Base-by-base conservation (phyloP, 164 flowering plant genomes). In the Cinnamomum micranthum region DNA sequence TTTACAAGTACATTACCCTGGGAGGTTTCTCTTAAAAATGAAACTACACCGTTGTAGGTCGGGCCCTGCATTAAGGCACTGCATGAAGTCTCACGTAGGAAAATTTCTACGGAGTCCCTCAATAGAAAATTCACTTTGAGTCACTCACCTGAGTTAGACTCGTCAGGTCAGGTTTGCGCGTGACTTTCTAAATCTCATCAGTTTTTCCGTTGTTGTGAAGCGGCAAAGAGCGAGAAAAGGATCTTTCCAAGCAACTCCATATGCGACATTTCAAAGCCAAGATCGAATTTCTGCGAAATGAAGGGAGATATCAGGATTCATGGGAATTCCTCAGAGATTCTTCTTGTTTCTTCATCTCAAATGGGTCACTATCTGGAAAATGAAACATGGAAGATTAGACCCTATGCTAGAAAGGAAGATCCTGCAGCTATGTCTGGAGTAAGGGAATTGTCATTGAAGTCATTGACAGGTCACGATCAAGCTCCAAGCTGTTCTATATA, bases 371-470 rank as follows among this genome's bases (percentile, higher is more conserved):
- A 17, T 10, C 65, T 9, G 2, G 75, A 51, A 62, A 66, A 23
- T 15, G 69, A 27, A n/a, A 78, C 87, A 17, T 86, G 89, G 91
- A 74, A 6, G 14, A 80, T 91, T 70, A 79, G 75, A 22, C 95
- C 95, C 24, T 89, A 89, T 68, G 85, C 91, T 23, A 77, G 92
- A 50, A 88, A 87, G 80, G 73, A 58, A 2, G 86, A 87, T 51
- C 12, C 0, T 12, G 7, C 50, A 0, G 90, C 89, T 1, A 81
- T 87, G 87, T 11, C 22, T 0, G 0, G 2, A 0, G 84, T 85
- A 2, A 80, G 60, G 50, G 69, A 80, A 24, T 76, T 87, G 79
- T 73, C 83, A 0, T 66, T 87, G 4, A 84, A 75, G 71, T 20
- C 73, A 4, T 7, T 64, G 25, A 71, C 63, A 10, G 20, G 2